Base-by-base conservation (phyloP, 495 filamentous ascomycete species). In the Xanthoparmelia taractica region DNA sequence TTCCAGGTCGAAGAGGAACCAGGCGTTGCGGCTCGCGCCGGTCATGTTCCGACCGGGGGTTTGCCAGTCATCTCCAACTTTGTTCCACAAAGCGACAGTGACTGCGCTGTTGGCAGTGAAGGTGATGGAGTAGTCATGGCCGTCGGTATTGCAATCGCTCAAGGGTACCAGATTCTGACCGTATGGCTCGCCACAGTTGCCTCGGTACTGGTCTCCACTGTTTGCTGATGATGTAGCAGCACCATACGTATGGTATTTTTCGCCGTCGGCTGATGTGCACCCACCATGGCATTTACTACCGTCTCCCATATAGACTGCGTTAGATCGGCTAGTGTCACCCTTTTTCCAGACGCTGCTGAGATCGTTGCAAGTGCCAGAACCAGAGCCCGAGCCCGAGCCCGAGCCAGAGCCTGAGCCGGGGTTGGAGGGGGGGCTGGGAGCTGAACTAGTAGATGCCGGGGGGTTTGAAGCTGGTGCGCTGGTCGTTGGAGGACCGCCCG, bases 51-150 rank as follows among this genome's bases (percentile, higher is more conserved):
- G 52, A 54, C 50, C 50, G 1, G 63, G 5, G 63, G 78, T 64
- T 38, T 68, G 58, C 25, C 69, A 70, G 54, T 77, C 71, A 60
- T 73, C 72, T 23, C 75, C 79, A 33, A 73, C 69, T 63, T 76
- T 83, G 76, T 84, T 81, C 81, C 81, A 84, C 73, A 84, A 73
- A 23, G 73, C 63, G 55, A 82, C 69, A 45, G 72, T 76, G 71
- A 78, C 78, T 64, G 70, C 40, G 18, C 74, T 71, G 25, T 54
- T 58, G 61, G 74, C 59, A 50, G 68, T 73, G 68, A 83, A 76
- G 13, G 72, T 75, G 63, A 76, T 66, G 58, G 80, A 78, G 73
- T 80, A 75, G 55, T 77, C 70, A 69, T 82, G 76, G 60, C 69
- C 63, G 55, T 74, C 61, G 66, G 76, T 75, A 23, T 64, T 66